These are phyloP conservation scores for Boechera divaricarpa DNA, from an alignment of 345 rosid genomes.

Conservation along the genomic window DNA sequence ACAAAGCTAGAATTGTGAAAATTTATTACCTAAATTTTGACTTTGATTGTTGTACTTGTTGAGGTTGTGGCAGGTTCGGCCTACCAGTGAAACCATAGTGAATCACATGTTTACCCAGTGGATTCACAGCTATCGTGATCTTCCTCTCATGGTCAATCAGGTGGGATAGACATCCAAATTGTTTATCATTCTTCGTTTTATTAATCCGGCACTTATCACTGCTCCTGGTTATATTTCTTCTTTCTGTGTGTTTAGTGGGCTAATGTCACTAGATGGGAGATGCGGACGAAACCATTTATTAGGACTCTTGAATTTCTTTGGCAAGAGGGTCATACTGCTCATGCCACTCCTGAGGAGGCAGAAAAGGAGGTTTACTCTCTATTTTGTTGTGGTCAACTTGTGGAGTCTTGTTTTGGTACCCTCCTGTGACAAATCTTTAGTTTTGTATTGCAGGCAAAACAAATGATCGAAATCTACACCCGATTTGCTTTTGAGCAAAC, in stretches of 20 bases:
- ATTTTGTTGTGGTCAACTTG: constrained; percentile 5
- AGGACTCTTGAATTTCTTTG: constrained; percentile 97
- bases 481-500: constrained; percentile 93
- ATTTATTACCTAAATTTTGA: constrained; percentile 61
- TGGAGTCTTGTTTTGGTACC: constrained; percentile 13
- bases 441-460: constrained; percentile 65
- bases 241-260: constrained; percentile 67
- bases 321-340: constrained; percentile 99
- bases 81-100: constrained; percentile 95
- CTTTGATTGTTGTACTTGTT: constrained; percentile 70
- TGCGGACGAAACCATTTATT: constrained; percentile 91
- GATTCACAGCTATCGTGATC: constrained; percentile 95
- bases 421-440: not conserved
- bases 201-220: not conserved
- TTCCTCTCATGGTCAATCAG: constrained; percentile 96
- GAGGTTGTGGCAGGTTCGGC: constrained; percentile 98
- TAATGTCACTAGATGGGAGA: constrained; percentile 96
- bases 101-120: constrained; percentile 98
- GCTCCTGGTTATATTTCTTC: not conserved
- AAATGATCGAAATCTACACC: constrained; percentile 89
- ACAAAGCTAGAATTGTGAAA: constrained; percentile 27
- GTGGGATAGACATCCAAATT: constrained; percentile 41
- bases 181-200: constrained; percentile 12
- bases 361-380: constrained; percentile 74
- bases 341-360: constrained; percentile 87